A percentile compares a stretch with the other conserved stretches of the same genome.
Conservation (phyloP, 1,284 basidiomycete species). For the Cerioporus squamosus region DNA sequence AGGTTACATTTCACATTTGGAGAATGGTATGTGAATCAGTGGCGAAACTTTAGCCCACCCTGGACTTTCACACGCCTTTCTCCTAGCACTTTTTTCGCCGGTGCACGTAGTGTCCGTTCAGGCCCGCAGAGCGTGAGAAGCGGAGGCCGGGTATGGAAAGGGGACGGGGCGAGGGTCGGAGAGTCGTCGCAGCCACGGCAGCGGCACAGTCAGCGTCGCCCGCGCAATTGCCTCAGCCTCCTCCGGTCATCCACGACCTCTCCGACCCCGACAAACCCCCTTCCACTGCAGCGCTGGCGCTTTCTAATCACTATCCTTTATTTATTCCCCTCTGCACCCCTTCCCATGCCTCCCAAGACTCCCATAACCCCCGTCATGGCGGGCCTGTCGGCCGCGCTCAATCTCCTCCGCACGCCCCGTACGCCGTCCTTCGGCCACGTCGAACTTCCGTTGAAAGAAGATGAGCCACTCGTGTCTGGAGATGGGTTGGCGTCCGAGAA, state of each 20-base stretch:
- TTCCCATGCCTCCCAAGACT: conserved; percentile 12
- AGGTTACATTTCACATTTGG: no score
- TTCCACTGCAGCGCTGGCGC: conserved; percentile 26
- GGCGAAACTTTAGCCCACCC: no score
- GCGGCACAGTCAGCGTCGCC: not conserved
- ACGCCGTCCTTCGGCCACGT: conserved; percentile 32
- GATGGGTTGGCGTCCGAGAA: conserved; percentile 38
- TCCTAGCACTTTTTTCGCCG: no score
- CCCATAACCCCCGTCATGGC: conserved; percentile 21
- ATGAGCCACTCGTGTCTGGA: conserved; percentile 41
- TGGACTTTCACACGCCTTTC: no score
- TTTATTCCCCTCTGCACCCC: conserved; percentile 16
- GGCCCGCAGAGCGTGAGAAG: no score
- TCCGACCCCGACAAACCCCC: conserved; percentile 9
- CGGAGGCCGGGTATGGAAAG: no score
- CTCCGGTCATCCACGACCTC: not conserved
- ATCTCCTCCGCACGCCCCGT: conserved; percentile 18
- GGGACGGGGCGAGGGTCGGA: no score
- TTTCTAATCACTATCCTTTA: conserved; percentile 14
- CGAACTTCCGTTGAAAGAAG: conserved; percentile 33
- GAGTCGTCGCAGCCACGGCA: no score
- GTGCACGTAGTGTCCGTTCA: no score
- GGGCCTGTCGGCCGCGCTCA: conserved; percentile 25
- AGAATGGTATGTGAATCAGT: no score
- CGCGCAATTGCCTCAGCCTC: not conserved